phyloP scores from a whole-genome alignment of 1,284 basidiomycete species.

The Ceratobasidium sp. region DNA sequence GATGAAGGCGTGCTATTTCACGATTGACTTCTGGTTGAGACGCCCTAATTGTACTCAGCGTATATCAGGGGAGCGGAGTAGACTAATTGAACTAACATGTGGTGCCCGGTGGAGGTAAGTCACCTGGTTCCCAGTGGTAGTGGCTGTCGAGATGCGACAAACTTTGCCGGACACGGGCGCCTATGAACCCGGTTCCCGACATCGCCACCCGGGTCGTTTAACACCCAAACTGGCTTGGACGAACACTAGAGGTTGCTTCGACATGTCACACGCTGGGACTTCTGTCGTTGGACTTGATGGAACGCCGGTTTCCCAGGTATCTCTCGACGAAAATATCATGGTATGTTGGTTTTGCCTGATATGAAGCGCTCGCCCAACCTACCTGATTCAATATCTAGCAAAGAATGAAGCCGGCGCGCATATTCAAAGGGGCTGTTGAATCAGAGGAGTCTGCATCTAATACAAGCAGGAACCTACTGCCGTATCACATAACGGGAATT shows the following conservation, averaged over 20 bases:
- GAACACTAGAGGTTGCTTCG: no score
- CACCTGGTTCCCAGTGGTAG: no score
- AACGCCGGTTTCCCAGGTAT: slow-evolving; percentile 1
- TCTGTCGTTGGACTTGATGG: not conserved
- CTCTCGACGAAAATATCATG: slow-evolving; percentile 29
- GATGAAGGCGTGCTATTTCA: slow-evolving; percentile 77
- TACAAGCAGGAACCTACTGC: slow-evolving; percentile 56
- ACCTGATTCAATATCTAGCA: slow-evolving; percentile 52
- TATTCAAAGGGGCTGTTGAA: slow-evolving; percentile 83
- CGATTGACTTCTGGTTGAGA: slow-evolving; percentile 39
- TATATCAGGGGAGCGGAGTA: not conserved
- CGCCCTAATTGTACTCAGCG: slow-evolving; percentile 48
- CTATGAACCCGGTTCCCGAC: no score
- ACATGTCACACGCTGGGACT: slow-evolving; percentile 7
- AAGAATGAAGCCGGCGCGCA: slow-evolving; percentile 86
- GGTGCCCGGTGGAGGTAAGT: not conserved
- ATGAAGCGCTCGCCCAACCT: not conserved
- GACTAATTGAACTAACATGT: not conserved
- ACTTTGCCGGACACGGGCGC: no score
- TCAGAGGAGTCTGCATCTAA: slow-evolving; percentile 54
- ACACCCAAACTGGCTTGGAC: no score
- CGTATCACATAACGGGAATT: slow-evolving; percentile 83
- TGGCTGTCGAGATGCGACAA: no score
- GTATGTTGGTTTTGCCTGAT: not conserved
- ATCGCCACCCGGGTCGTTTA: no score